Evolutionary conservation across 768 basidiomycete species (phyloP).

Genomic region (Lentinula boryana): DNA sequence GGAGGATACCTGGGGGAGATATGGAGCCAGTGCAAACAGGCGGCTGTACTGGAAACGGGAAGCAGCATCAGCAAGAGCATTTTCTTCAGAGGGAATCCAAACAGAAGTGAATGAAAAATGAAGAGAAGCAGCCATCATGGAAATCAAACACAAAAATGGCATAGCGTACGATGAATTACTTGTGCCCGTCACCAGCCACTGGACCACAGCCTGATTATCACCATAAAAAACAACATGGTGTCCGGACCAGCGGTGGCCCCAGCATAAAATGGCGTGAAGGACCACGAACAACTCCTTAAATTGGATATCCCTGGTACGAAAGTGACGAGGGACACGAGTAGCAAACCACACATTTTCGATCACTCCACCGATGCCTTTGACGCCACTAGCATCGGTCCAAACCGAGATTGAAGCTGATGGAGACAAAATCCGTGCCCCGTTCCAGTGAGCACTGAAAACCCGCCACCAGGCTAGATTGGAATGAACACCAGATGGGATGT

Average conservation of each 20-base stretch:
- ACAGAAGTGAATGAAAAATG: constrained; percentile 7
- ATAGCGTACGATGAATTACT: constrained; percentile 7
- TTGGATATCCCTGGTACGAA: constrained; percentile 15
- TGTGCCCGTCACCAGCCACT: constrained; percentile 5
- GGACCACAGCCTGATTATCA: constrained; percentile 14
- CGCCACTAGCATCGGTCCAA: constrained; percentile 22
- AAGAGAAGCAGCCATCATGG: constrained; percentile 6
- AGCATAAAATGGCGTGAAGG: constrained; percentile 15
- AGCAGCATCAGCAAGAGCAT: constrained; percentile 10
- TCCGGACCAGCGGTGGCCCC: constrained; percentile 11
- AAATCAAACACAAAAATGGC: constrained; percentile 7
- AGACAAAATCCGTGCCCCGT: constrained; percentile 11
- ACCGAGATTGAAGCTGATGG: constrained; percentile 10
- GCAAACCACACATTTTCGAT: constrained; percentile 17
- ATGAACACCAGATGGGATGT: constrained; percentile 16
- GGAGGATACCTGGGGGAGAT: constrained; percentile 9
- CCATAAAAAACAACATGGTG: constrained; percentile 17
- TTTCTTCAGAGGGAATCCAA: constrained; percentile 7
- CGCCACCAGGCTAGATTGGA: constrained; percentile 25
- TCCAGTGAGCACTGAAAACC: constrained; percentile 8
- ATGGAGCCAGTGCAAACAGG: constrained; percentile 12
- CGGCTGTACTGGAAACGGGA: constrained; percentile 12
- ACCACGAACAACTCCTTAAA: constrained; percentile 20
- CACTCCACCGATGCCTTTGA: constrained; percentile 15
- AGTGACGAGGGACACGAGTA: constrained; percentile 14